phyloP scores from a whole-genome alignment of 2,329 filamentous ascomycete genomes.

The Zalaria obscura region DNA sequence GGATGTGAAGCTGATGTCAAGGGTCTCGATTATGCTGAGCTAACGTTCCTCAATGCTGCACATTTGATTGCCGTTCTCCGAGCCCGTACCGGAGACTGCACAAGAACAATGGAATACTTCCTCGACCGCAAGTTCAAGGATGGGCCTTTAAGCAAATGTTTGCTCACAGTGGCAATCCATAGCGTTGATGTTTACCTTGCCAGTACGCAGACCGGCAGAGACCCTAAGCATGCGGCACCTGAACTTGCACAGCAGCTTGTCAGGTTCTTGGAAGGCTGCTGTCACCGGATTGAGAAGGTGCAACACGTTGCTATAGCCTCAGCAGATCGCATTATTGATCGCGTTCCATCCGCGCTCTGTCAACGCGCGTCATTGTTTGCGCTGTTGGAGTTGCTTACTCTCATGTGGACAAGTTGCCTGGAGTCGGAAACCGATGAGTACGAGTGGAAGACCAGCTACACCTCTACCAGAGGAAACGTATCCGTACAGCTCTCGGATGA shows the following conservation, averaged over 20 bases:
- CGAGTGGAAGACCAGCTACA: conserved; percentile 69
- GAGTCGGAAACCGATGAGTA: conserved; percentile 93
- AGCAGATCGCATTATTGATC: conserved; percentile 71
- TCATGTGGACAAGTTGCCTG: conserved; percentile 92
- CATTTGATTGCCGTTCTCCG: conserved; percentile 81
- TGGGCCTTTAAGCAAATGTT: conserved; percentile 46
- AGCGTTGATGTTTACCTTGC: conserved; percentile 68
- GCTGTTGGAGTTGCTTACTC: conserved; percentile 74
- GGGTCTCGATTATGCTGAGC: conserved; percentile 73
- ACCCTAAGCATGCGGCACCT: conserved; percentile 74
- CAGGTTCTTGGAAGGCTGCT: conserved; percentile 73
- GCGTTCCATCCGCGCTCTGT: conserved; percentile 80
- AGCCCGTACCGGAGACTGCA: conserved; percentile 77
- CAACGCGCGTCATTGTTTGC: conserved; percentile 85
- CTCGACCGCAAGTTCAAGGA: conserved; percentile 69
- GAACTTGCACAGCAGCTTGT: conserved; percentile 83
- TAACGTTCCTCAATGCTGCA: conserved; percentile 82
- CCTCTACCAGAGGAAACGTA: conserved; percentile 62
- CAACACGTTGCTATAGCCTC: conserved; percentile 74
- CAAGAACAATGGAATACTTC: conserved; percentile 81
- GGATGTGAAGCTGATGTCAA: conserved; percentile 65
- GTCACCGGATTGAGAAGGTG: conserved; percentile 82
- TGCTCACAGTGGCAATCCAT: conserved; percentile 48
- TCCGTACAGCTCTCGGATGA: conserved; percentile 88
- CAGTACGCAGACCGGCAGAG: conserved; percentile 56